phyloP scores from a whole-genome alignment of 2,329 filamentous ascomycete genomes.

The Leptographium galeiforme region DNA sequence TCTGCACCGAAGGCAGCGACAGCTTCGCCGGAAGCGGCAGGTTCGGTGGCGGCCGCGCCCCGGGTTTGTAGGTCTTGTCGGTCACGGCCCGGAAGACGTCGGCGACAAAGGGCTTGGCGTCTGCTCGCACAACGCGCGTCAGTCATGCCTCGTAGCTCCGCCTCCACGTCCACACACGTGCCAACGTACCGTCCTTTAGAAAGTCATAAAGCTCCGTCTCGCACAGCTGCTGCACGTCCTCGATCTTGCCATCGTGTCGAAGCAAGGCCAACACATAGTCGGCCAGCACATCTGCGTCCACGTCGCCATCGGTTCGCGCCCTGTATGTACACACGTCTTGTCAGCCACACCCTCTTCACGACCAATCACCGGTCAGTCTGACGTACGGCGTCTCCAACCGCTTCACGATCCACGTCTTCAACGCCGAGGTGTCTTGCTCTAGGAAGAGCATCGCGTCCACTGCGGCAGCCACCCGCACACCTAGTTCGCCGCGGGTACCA shows the following conservation, averaged over 20 bases:
- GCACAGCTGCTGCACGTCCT: constrained; percentile 53
- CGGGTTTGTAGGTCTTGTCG: constrained; percentile 47
- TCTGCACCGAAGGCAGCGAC: no score
- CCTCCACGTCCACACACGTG: neutral
- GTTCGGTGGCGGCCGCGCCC: constrained; percentile 27
- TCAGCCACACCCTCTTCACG: neutral
- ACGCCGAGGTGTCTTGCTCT: constrained; percentile 45
- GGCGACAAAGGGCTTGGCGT: constrained; percentile 50
- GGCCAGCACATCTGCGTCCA: constrained; percentile 69
- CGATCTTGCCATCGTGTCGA: constrained; percentile 51
- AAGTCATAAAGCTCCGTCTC: constrained; percentile 64
- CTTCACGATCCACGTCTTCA: constrained; percentile 69
- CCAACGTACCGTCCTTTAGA: constrained; percentile 48
- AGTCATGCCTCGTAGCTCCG: neutral
- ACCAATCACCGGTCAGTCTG: no score
- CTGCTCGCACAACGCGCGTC: constrained; percentile 18
- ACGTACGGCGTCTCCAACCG: constrained; percentile 62
- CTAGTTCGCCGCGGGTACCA: neutral
- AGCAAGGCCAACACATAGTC: constrained; percentile 75
- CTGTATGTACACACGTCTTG: constrained; percentile 24
- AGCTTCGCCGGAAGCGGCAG: neutral
- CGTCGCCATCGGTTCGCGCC: constrained; percentile 67
- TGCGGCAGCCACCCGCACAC: neutral
- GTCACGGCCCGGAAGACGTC: constrained; percentile 56
- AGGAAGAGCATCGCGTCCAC: constrained; percentile 41